Percentiles rank a stretch among this genome's conserved stretches.
phyloP scores from a whole-genome alignment of 116 monocot genomes.

The Thalassia testudinum region DNA sequence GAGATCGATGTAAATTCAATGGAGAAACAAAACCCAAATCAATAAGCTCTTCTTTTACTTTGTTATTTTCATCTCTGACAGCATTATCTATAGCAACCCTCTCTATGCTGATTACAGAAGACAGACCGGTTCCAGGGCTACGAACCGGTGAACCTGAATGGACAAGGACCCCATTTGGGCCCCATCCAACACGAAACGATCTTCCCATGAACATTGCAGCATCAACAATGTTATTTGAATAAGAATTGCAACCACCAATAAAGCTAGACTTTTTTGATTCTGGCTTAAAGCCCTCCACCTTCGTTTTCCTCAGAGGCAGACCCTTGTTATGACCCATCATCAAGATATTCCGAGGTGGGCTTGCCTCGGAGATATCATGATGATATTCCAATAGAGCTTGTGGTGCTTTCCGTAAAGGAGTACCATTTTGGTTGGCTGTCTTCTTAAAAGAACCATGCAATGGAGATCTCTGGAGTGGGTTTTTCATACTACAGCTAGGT shows the following conservation, averaged over 20 bases:
- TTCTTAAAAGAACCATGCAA: slow-evolving; percentile 36
- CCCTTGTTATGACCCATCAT: slow-evolving; percentile 77
- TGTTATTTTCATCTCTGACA: slow-evolving; percentile 61
- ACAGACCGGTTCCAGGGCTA: slow-evolving; percentile 29
- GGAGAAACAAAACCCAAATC: slow-evolving; percentile 64
- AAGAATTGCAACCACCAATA: slow-evolving; percentile 26
- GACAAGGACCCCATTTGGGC: slow-evolving; percentile 89
- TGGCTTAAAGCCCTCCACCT: slow-evolving; percentile 70
- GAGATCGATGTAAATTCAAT: slow-evolving; percentile 58
- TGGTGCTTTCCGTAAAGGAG: slow-evolving; percentile 37
- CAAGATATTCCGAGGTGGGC: slow-evolving; percentile 41
- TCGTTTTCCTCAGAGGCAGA: slow-evolving; percentile 32
- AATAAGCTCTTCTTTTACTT: slow-evolving; percentile 49
- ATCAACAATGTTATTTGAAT: slow-evolving; percentile 65
- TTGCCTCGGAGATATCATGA: slow-evolving; percentile 21
- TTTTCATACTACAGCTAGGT: slow-evolving; percentile 33
- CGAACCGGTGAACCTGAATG: slow-evolving; percentile 69
- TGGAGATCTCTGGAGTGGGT: slow-evolving; percentile 22
- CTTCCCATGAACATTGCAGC: slow-evolving; percentile 92
- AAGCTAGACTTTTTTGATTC: slow-evolving; percentile 49
- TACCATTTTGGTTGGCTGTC: slow-evolving; percentile 12
- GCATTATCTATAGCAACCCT: slow-evolving; percentile 54
- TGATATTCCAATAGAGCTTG: slow-evolving; percentile 67
- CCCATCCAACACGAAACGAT: slow-evolving; percentile 98
- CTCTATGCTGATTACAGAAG: slow-evolving; percentile 66